Evolutionary conservation across 768 basidiomycete genomes (phyloP), one percentile per base, ranked within the genome.

Genomic region (Termitomyces eurrhizus): DNA sequence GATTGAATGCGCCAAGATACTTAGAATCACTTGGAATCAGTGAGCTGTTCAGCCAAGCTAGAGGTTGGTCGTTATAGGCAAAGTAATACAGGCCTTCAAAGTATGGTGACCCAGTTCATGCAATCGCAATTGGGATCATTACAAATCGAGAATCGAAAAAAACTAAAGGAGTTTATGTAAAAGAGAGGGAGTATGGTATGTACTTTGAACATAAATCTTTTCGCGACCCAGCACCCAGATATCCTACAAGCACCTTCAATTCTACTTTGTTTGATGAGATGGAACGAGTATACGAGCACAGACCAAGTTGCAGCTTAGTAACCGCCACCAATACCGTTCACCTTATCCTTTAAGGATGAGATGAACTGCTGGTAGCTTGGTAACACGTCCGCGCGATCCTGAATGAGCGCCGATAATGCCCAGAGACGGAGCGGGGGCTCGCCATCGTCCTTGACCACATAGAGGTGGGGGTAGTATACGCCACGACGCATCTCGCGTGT

Each of bases 321-420:
- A 13, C 66, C 68, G 11, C 66, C 59, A 5, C 67, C 65, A 36
- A 67, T 64, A 12, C 68, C 68, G 44, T 69, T 69, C 56, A 69
- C 68, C 56, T 67, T 97, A 70, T 96, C 93, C 78, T 93, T 95
- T 66, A 98, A 74, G 62, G 90, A 87, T 36, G 83, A 85, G 67
- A 97, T 84, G 75, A 93, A 98, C 73, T 98, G 96, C 68, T 94
- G 90, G 75, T 98, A 99, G 72, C 95, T 97, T 52, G 95, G 95
- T 69, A 93, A 78, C 62, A 92, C 87, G 72, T 99, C 97, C 67
- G 93, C 88, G 59, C 97, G 88, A 74, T 98, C 97, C 76, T 98
- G 96, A 66, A 98, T 90, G 65, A 99, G 84, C 68, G 86, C 85
- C 69, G 92, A 94, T 18, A 58, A 32, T 16, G 96, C 97, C 97